A percentile compares a stretch with the other conserved stretches of the same genome.
phyloP scores from a whole-genome alignment of 1,139 yeast genomes.

The Geotrichum phurueaensis region DNA sequence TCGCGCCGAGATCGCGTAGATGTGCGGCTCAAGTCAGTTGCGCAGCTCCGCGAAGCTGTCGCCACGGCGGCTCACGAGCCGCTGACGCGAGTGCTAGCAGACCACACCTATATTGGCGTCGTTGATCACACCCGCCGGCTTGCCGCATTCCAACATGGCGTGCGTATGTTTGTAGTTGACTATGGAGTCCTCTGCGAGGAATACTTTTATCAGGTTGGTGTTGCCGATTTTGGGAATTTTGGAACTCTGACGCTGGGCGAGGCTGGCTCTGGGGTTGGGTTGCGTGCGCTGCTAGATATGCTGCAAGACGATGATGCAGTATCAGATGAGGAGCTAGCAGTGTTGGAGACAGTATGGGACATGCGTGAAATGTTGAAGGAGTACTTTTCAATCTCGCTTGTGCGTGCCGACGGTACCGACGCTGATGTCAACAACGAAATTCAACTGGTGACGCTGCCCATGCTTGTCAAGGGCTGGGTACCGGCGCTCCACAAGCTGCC shows the following conservation, averaged over 20 bases:
- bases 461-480: slow-evolving; percentile 54
- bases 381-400: slow-evolving; percentile 57
- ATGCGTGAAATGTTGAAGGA: slow-evolving; percentile 67
- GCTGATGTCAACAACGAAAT: slow-evolving; percentile 25
- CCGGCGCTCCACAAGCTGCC: slow-evolving; percentile 67
- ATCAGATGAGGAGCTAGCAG: not conserved
- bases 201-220: slow-evolving; percentile 72
- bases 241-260: slow-evolving; percentile 48
- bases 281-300: slow-evolving; percentile 18
- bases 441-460: slow-evolving; percentile 49
- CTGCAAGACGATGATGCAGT: slow-evolving; percentile 12
- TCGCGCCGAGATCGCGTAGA: slow-evolving; percentile 17
- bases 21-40: slow-evolving; percentile 36
- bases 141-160: slow-evolving; percentile 77
- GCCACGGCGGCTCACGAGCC: slow-evolving; percentile 45
- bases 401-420: slow-evolving; percentile 3
- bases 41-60: slow-evolving; percentile 48
- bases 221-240: slow-evolving; percentile 75
- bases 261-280: slow-evolving; percentile 23
- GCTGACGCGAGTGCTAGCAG: slow-evolving; percentile 61
- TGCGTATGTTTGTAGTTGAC: slow-evolving; percentile 70
- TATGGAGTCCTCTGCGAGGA: slow-evolving; percentile 62
- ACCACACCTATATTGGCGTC: slow-evolving; percentile 73
- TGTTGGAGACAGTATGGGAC: slow-evolving; percentile 20
- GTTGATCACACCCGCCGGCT: slow-evolving; percentile 67